phyloP scores from a whole-genome alignment of 2,329 filamentous ascomycete genomes.

The Sporothrix inflata region DNA sequence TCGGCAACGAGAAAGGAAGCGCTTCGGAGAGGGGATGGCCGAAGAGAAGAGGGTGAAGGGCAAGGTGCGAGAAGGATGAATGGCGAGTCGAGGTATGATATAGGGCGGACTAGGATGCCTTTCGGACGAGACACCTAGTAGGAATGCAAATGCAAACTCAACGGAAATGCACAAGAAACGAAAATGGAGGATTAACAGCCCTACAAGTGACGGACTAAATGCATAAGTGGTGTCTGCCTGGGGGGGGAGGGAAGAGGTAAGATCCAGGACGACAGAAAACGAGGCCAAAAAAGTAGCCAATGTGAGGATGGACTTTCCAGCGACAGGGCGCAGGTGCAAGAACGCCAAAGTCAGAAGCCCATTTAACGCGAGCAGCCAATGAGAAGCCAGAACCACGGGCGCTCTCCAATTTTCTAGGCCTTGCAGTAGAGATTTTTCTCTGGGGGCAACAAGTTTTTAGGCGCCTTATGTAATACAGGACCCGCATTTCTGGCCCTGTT shows the following conservation, averaged over 20 bases:
- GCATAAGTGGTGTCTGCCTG: conserved; percentile 12
- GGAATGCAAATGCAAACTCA: not conserved
- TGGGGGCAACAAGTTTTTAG: conserved; percentile 7
- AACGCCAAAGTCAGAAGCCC: not conserved
- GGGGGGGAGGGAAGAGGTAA: not conserved
- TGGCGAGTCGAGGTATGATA: not conserved
- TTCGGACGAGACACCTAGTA: not conserved
- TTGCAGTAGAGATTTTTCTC: conserved; percentile 15
- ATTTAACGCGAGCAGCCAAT: conserved; percentile 14
- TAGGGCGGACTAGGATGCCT: not conserved
- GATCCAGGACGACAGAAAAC: not conserved
- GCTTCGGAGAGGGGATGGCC: not conserved
- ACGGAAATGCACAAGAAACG: not conserved
- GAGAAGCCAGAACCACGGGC: not conserved
- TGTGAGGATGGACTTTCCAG: not conserved
- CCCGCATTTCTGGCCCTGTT: not conserved
- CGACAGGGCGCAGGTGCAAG: not conserved
- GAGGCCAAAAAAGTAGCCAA: conserved; percentile 12
- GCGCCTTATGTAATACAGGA: conserved; percentile 22
- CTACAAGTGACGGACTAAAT: not conserved
- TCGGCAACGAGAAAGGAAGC: not conserved
- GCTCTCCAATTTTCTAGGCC: conserved; percentile 13
- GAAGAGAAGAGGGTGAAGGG: not conserved
- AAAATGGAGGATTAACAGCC: not conserved
- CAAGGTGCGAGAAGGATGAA: not conserved